A percentile compares a stretch with the other conserved stretches of the same genome.
These are phyloP conservation scores for Pseudogymnoascus sp. DNA, from an alignment of 2,329 filamentous ascomycete species.

Conservation along the genomic window DNA sequence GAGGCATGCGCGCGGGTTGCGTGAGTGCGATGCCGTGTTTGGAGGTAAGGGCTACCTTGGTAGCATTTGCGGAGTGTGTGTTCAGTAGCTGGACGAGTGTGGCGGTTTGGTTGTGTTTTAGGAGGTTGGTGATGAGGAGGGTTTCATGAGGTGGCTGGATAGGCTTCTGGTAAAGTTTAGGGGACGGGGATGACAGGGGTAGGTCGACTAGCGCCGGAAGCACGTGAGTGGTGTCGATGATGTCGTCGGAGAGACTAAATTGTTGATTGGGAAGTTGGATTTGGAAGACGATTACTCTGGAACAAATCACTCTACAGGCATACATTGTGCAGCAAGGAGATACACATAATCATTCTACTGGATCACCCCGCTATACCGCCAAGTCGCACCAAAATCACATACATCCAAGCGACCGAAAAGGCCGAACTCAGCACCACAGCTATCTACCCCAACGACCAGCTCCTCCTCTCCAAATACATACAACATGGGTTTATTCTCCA, in stretches of 20 bases:
- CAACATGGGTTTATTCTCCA: conserved; percentile 44
- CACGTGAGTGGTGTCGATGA: conserved; percentile 1
- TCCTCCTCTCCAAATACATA: conserved; percentile 2
- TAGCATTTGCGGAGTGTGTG: neutral
- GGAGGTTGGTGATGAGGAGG: neutral
- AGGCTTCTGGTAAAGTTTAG: neutral
- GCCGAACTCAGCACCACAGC: neutral
- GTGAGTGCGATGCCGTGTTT: neutral
- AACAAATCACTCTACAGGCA: neutral
- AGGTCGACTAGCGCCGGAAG: neutral
- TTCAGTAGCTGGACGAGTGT: neutral
- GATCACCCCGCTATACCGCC: neutral
- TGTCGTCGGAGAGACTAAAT: neutral
- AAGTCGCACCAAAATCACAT: neutral
- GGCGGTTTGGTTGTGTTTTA: neutral
- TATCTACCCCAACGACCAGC: neutral
- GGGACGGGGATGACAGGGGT: conserved; percentile 1
- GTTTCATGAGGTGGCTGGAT: conserved; percentile 7
- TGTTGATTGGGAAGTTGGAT: neutral
- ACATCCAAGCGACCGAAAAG: neutral
- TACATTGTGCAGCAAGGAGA: neutral
- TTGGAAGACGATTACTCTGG: neutral
- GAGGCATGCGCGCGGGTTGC: conserved; percentile 32
- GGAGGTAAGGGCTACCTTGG: neutral
- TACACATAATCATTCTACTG: neutral